Evolutionary conservation across 345 rosid species (phyloP), one percentile per base, ranked within the genome.

Genomic region (Rhodamnia argentea): DNA sequence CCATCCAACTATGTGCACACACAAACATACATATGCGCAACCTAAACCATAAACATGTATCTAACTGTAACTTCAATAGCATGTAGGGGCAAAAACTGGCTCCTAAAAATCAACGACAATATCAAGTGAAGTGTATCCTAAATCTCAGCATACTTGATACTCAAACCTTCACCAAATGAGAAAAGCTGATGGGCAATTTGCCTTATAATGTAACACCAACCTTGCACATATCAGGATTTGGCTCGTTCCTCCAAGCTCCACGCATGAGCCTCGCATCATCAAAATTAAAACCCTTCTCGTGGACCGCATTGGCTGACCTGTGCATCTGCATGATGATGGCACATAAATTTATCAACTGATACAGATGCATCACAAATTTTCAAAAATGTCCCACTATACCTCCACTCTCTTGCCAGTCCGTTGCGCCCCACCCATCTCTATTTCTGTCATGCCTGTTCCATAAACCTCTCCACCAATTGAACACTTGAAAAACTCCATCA

Each of bases 401-500:
- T 92, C 95, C 58, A 96, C 52, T 90, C 92, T 94, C 70, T 91
- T 85, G 87, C 99, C 99, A 90, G 83, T 93, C 84, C 94, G 92
- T 86, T 92, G 91, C 29, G 98, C 96, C 57, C 94, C 92, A 47
- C 93, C 99, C 90, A 88, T 92, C 90, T 98, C 99, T 86, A 94
- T 95, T 90, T 96, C 99, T 85, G 99, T 98, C 89, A 94, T 83
- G 85, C 99, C 99, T 87, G 94, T 89, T 86, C 99, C 99, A 90
- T 98, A 98, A 81, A 91, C 90, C 90, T 93, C 96, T 86, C 98
- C 99, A 87, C 97, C 99, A 91, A 98, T 95, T 55, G 99, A 96
- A 90, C 99, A 96, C 93, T 98, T 98, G 87, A 98, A 98, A 89
- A 98, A 98, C 93, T 98, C 99, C 99, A 98, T 98, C 90, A 96